phyloP scores from a whole-genome alignment of 2,329 filamentous ascomycete genomes.

The Alternaria triticina region DNA sequence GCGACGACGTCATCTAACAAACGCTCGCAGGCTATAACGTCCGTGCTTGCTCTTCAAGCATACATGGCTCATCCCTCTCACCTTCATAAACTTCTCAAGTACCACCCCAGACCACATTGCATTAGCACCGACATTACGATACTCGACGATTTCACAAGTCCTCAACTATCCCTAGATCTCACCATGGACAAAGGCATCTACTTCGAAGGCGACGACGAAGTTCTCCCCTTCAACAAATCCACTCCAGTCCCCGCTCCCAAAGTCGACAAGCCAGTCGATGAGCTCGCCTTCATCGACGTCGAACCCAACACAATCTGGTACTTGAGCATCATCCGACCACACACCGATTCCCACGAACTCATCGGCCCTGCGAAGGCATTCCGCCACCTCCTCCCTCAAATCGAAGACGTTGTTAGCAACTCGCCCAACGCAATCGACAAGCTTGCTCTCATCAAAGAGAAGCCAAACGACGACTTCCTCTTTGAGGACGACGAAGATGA shows the following conservation, averaged over 20 bases:
- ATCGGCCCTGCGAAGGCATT: constrained; percentile 26
- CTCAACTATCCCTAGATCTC: background rate
- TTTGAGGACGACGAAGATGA: background rate
- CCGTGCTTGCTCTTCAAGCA: background rate
- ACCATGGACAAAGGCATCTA: constrained; percentile 17
- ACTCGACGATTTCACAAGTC: background rate
- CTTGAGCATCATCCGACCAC: constrained; percentile 29
- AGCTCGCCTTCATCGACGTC: constrained; percentile 12
- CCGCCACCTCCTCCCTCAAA: constrained; percentile 20
- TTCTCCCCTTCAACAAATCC: background rate
- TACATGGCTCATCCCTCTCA: background rate
- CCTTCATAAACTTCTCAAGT: background rate
- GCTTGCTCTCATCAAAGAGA: constrained; percentile 7
- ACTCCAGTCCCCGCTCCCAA: background rate
- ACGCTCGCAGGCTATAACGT: background rate
- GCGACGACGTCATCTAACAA: background rate
- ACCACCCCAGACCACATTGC: background rate
- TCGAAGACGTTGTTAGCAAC: constrained; percentile 17
- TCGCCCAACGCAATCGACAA: constrained; percentile 32
- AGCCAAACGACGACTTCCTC: background rate
- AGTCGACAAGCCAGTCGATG: constrained; percentile 17
- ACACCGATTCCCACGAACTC: constrained; percentile 27
- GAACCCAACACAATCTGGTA: constrained; percentile 27
- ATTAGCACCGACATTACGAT: background rate
- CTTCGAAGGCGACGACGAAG: constrained; percentile 6